Conservation (phyloP, 805 yeast genomes). For the Torulaspora delbrueckii region DNA sequence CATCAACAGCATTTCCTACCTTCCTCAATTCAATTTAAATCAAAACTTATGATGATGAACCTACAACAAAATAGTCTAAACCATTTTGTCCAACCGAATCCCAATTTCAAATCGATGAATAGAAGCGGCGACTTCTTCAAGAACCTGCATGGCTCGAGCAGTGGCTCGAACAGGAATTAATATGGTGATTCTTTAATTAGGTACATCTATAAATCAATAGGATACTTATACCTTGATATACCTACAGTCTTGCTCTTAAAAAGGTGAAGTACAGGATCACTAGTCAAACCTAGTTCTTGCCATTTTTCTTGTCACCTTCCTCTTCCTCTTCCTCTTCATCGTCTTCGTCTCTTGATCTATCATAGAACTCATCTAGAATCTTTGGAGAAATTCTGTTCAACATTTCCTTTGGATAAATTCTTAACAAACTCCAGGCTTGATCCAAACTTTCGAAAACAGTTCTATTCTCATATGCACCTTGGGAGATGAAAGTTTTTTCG, state of each 20-base stretch:
- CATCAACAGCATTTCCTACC: conserved; percentile 8
- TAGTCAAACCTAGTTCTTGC: conserved; percentile 10
- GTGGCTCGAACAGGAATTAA: neutral
- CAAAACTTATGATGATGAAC: conserved; percentile 12
- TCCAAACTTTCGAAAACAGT: conserved; percentile 91
- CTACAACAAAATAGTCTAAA: conserved; percentile 7
- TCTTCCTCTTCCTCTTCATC: conserved; percentile 45
- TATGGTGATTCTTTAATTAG: neutral
- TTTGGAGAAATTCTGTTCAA: conserved; percentile 98
- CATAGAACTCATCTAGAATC: conserved; percentile 92
- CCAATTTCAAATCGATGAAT: neutral
- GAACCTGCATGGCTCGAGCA: conserved; percentile 17
- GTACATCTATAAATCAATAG: conserved; percentile 3
- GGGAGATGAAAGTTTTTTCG: conserved; percentile 90
- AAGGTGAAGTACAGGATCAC: neutral
- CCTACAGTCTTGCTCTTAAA: neutral
- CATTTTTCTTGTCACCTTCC: conserved; percentile 32
- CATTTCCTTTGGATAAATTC: conserved; percentile 99
- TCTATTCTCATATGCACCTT: conserved; percentile 97
- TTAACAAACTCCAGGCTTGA: conserved; percentile 95
- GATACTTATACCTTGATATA: conserved; percentile 5
- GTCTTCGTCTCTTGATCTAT: conserved; percentile 70
- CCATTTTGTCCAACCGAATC: conserved; percentile 4
- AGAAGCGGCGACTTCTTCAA: conserved; percentile 17
- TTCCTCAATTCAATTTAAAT: conserved; percentile 4